Evolutionary conservation across 1,139 yeast species (phyloP), one percentile per base, ranked within the genome.

Genomic region (Lodderomyces metapsilosis): DNA sequence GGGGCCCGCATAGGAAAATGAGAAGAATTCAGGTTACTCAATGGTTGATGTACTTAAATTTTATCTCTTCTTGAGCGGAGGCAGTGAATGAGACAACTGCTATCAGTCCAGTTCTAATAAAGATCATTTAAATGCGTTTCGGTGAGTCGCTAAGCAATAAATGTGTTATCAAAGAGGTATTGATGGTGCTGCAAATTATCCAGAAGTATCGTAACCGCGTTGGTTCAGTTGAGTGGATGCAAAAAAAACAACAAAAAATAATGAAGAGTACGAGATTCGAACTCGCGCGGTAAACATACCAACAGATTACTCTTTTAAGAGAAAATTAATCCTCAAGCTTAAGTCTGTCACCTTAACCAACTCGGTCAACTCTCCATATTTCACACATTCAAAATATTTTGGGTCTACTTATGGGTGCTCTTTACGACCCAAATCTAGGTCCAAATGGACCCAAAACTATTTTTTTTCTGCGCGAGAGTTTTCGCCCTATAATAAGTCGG

Each of bases 331-430:
- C 30, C 39, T 16, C n/a, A 25, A 11, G 11, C 46, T 43, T 43
- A 43, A 43, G 46, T 43, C 46, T 43, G 44, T 41, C 46, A 41
- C 46, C 46, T 43, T 43, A 43, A 41, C 43, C 46, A 41, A 43
- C 46, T 43, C 46, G 46, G 46, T 41, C 46, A 43, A 43, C 43
- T 38, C 46, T 43, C 46, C 45, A 36, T 37, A 30, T 37, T 30
- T 36, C 27, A 32, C 23, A 32, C 13, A 28, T 4, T 15, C 15
- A 10, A 15, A 12, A 25, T 11, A 8, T 28, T 16, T 28, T 13
- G 5, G 12, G 6, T 9, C 3, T 27, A 27, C 17, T 28, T 28
- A 28, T 28, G 9, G 18, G 3, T 3, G 3, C 3, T 28, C 5
- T 28, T 4, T 15, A 6, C 6, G 18, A 28, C 32, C 18, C 17